Base-by-base conservation (phyloP, 2,329 filamentous ascomycete genomes). In the Colletotrichum sp. region DNA sequence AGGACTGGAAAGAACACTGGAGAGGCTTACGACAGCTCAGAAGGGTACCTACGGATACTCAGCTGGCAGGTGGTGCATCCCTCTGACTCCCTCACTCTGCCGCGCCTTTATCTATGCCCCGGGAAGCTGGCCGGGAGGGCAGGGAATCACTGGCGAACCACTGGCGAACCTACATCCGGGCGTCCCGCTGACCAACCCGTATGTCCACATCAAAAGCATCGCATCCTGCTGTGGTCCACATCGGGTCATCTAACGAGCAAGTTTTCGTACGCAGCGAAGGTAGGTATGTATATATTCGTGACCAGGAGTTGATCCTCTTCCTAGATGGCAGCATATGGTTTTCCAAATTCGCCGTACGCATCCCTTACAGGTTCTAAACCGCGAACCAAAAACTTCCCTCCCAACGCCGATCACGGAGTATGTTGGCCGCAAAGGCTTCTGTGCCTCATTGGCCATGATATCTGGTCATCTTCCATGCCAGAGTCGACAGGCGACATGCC, bases 221-320 rank as follows among this genome's bases (percentile, higher is more conserved):
- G 7, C 63, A 18, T 57, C 7, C 39, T 63, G 32, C 63, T 61
- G 18, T 21, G 32, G 21, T 34, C 28, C 9, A 32, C 28, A n/a
- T 7, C 3, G 32, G 32, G 59, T 28, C 30, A 10, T n/a, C n/a
- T 39, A 6, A 16, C 32, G 10, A 52, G 60, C 32, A 30, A 24
- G 21, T 63, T n/a, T 24, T 18, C 32, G 8, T 63, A 21, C 32
- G 61, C 61, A 64, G 14, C 36, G 21, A 63, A 43, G 32, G 21
- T 30, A 60, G 59, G 43, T 59, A 68, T 34, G 64, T 75, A 52
- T 73, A 64, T 73, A 68, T 75, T 73, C 63, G 63, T 75, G 43
- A 68, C 13, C 57, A 68, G 14, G 26, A 61, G 71, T 63, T 57
- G 43, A 68, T 65, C 28, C 55, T 48, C 32, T 61, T 63, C 55